Percentiles rank a stretch among this genome's conserved stretches.
phyloP scores from a whole-genome alignment of 805 yeast species.

The Yarrowia keelungensis region DNA sequence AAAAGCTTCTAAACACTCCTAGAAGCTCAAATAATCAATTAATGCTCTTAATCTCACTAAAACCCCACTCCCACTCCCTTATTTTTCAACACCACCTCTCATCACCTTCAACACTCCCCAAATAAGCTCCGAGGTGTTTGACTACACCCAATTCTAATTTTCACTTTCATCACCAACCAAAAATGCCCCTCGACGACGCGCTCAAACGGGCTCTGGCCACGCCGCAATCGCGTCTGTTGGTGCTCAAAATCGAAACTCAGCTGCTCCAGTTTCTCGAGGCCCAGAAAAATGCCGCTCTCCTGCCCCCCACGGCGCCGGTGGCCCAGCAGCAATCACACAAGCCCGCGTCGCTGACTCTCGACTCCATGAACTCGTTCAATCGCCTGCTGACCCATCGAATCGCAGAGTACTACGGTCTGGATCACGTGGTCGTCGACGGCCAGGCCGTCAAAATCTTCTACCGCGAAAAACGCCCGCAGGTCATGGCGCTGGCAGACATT shows the following conservation, averaged over 20 bases:
- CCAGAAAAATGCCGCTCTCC: conserved; percentile 46
- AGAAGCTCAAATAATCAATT: too few species aligned
- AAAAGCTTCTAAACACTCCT: too few species aligned
- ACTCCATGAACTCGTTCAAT: conserved; percentile 71
- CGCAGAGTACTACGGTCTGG: conserved; percentile 69
- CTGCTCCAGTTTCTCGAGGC: conserved; percentile 56
- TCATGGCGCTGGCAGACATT: conserved; percentile 34
- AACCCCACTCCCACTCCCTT: too few species aligned
- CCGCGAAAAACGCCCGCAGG: conserved; percentile 40
- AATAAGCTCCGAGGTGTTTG: neutral
- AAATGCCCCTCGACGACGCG: conserved; percentile 47
- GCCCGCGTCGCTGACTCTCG: conserved; percentile 47
- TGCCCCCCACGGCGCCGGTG: conserved; percentile 25
- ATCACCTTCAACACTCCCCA: neutral
- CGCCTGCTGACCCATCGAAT: conserved; percentile 72
- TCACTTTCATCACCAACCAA: conserved; percentile 22
- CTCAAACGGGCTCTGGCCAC: conserved; percentile 54
- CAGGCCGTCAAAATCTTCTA: conserved; percentile 56
- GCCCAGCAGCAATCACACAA: conserved; percentile 32
- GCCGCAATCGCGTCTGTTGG: conserved; percentile 58
- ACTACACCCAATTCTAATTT: conserved; percentile 14
- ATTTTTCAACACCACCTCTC: too few species aligned
- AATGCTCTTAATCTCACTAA: too few species aligned
- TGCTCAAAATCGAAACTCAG: conserved; percentile 58
- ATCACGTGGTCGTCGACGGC: conserved; percentile 63